Percentiles rank a stretch among this genome's conserved stretches.
Evolutionary conservation across 108 stramenopile species (phyloP).

Genomic region (Cyclotella sp.): DNA sequence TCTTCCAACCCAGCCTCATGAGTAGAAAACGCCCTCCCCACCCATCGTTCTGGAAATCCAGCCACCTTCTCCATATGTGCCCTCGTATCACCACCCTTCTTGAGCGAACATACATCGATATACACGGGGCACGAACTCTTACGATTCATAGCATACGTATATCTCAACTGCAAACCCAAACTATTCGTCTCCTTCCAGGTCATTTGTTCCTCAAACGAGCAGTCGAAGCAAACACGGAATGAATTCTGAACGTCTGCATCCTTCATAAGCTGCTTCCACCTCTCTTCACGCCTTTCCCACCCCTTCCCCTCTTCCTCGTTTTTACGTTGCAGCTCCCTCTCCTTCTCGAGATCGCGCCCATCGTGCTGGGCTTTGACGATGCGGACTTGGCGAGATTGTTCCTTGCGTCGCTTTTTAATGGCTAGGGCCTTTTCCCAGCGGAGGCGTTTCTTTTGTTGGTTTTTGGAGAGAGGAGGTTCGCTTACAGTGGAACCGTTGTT

Average conservation of each 20-base stretch:
- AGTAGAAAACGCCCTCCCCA: constrained; percentile 56
- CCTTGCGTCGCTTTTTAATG: constrained; percentile 68
- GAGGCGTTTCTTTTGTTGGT: constrained; percentile 63
- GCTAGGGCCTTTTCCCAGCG: constrained; percentile 66
- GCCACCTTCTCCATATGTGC: constrained; percentile 69
- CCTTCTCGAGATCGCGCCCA: constrained; percentile 75
- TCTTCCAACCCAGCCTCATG: constrained; percentile 57
- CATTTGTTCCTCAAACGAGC: constrained; percentile 77
- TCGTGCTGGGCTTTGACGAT: constrained; percentile 66
- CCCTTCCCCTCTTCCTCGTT: constrained; percentile 61
- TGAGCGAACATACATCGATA: constrained; percentile 53
- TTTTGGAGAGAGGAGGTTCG: constrained; percentile 62
- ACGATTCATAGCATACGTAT: constrained; percentile 75
- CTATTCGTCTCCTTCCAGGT: constrained; percentile 72
- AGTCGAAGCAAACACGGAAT: constrained; percentile 70
- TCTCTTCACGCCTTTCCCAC: constrained; percentile 51
- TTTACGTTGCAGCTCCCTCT: constrained; percentile 49
- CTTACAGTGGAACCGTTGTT: no score
- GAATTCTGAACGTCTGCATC: constrained; percentile 40
- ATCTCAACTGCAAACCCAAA: constrained; percentile 71
- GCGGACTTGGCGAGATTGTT: constrained; percentile 63
- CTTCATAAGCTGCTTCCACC: constrained; percentile 52
- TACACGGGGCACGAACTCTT: constrained; percentile 57
- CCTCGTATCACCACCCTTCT: constrained; percentile 45
- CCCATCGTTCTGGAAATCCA: constrained; percentile 80